phyloP scores from a whole-genome alignment of 805 yeast species.

The Komagataella pseudopastoris region DNA sequence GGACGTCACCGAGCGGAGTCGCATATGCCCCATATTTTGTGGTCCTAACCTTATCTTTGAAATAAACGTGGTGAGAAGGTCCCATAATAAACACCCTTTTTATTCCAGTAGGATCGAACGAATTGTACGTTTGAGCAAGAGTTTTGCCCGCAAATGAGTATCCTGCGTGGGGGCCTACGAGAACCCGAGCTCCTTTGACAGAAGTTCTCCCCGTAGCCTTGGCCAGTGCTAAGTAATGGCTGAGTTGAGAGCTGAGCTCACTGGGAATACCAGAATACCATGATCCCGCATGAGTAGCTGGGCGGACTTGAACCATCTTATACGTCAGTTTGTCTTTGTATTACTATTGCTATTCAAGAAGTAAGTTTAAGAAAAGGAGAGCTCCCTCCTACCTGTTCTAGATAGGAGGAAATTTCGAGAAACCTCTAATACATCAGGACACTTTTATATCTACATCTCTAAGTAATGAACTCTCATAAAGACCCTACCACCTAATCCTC shows the following conservation, averaged over 20 bases:
- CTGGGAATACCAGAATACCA: slow-evolving; percentile 56
- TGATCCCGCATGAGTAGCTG: slow-evolving; percentile 82
- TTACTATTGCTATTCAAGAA: background rate
- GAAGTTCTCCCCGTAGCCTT: slow-evolving; percentile 16
- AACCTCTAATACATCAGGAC: background rate
- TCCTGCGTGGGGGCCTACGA: slow-evolving; percentile 81
- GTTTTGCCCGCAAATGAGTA: slow-evolving; percentile 69
- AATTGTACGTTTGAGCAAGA: slow-evolving; percentile 63
- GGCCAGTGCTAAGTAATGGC: slow-evolving; percentile 26
- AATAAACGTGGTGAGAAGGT: slow-evolving; percentile 87
- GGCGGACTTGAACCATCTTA: slow-evolving; percentile 9
- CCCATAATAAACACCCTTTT: slow-evolving; percentile 72
- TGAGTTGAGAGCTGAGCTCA: slow-evolving; percentile 36
- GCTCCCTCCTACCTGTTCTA: background rate
- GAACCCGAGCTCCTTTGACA: slow-evolving; percentile 30
- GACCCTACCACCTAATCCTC: slow-evolving; percentile 3
- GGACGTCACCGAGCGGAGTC: slow-evolving; percentile 74
- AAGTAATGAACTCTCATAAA: background rate
- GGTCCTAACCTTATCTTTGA: slow-evolving; percentile 42
- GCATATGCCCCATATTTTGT: slow-evolving; percentile 41
- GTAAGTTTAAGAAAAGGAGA: background rate
- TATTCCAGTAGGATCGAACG: slow-evolving; percentile 45
- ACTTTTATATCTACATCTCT: background rate
- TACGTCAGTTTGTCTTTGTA: background rate
- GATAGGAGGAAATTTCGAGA: background rate